Evolutionary conservation across 768 basidiomycete genomes (phyloP).

Genomic region (Termitomyces sp.): DNA sequence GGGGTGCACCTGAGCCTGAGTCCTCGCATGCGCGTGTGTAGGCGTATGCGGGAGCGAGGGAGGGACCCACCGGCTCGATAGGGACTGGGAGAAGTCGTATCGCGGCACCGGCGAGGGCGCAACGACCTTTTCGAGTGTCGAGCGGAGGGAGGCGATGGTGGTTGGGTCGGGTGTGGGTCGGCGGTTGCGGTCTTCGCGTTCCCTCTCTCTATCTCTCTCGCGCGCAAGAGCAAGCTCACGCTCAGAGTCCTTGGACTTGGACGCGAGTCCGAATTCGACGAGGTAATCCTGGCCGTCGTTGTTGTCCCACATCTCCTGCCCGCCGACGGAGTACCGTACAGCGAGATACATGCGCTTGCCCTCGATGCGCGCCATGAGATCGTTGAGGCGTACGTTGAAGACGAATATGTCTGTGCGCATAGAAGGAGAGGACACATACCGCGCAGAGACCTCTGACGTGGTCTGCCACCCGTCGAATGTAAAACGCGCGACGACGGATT

Average conservation of each 20-base stretch:
- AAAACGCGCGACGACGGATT: slow-evolving; percentile 85
- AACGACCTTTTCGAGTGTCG: slow-evolving; percentile 59
- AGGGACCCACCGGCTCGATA: slow-evolving; percentile 44
- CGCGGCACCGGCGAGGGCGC: slow-evolving; percentile 34
- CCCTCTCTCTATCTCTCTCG: slow-evolving; percentile 22
- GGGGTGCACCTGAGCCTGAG: slow-evolving; percentile 47
- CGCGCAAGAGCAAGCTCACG: neutral
- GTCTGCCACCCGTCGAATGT: slow-evolving; percentile 97
- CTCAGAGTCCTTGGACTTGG: slow-evolving; percentile 4
- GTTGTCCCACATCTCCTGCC: slow-evolving; percentile 90
- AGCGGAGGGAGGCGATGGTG: slow-evolving; percentile 6
- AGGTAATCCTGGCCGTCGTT: slow-evolving; percentile 77
- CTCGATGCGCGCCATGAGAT: slow-evolving; percentile 71
- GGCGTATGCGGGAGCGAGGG: slow-evolving; percentile 5
- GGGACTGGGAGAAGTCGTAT: slow-evolving; percentile 53
- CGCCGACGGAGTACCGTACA: slow-evolving; percentile 64
- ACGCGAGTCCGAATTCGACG: slow-evolving; percentile 52
- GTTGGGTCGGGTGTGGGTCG: slow-evolving; percentile 9
- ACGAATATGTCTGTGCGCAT: slow-evolving; percentile 65
- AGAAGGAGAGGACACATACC: slow-evolving; percentile 48
- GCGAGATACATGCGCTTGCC: slow-evolving; percentile 82
- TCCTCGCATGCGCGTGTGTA: slow-evolving; percentile 19
- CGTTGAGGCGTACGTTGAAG: slow-evolving; percentile 73
- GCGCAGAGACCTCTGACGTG: slow-evolving; percentile 85
- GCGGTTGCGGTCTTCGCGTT: slow-evolving; percentile 13